Evolutionary conservation across 164 flowering plant genomes (phyloP), one percentile per base, ranked within the genome.

Genomic region (Berberis thunbergii): DNA sequence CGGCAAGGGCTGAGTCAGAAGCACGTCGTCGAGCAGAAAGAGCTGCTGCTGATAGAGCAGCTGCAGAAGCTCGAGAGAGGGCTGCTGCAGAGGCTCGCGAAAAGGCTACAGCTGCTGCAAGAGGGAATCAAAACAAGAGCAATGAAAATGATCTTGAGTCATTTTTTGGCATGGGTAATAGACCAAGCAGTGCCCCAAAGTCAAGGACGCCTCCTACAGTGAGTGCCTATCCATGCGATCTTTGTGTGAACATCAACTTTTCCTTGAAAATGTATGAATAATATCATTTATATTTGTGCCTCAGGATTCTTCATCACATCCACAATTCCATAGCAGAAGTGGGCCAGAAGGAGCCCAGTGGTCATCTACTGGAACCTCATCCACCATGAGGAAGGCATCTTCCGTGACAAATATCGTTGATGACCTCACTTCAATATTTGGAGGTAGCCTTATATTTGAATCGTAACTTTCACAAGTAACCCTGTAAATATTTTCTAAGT

Each of bases 101-200:
- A 65, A 81, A 80, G 71, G 91, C 84, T n/a, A 82, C 88, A 54
- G 81, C 86, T 75, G 79, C 84, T 69, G 79, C 93, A 49, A 85
- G 79, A 72, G 80, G 73, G 52, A 91, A 68, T 74, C 91, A 86
- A 63, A 85, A 78, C 55, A 84, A 77, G 68, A 79, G 26, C 26
- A 26, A 70, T 70, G 92, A 81, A 45, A 69, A 78, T 81, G 97
- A 90, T 71, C 84, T 90, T 48, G 97, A 90, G 45, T 82, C 95
- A n/a, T 82, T 88, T 72, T 90, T 90, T 66, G 67, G 79, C 66
- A 78, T 80, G 85, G 82, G 90, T 72, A 59, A 77, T 63, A 82
- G 94, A 64, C 80, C 99, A 11, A 87, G 75, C 76, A 91, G 97
- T 86, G 99, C 85, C 43, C 96, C 97, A 43, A 81, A 80, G 72